Percentiles rank a stretch among this genome's conserved stretches.
Conservation (phyloP, 805 yeast species). For the Starmerella bacillaris region DNA sequence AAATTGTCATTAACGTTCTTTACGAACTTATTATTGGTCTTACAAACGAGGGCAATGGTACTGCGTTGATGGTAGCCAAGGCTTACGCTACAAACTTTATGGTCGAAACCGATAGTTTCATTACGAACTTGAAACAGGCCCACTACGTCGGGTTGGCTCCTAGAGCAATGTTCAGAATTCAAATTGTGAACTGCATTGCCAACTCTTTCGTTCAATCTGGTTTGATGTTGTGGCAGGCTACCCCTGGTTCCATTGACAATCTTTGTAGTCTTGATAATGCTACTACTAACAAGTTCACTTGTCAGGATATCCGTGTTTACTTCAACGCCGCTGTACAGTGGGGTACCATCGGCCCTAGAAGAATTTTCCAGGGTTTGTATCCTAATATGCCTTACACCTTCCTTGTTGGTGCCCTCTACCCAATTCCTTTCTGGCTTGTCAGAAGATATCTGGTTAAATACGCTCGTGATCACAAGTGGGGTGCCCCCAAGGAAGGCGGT, state of each 20-base stretch:
- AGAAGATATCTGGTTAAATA: slow-evolving; percentile 28
- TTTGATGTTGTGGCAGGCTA: slow-evolving; percentile 23
- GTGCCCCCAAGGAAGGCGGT: slow-evolving; percentile 5
- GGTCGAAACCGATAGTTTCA: slow-evolving; percentile 43
- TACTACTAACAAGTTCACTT: slow-evolving; percentile 4
- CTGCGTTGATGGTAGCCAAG: slow-evolving; percentile 35
- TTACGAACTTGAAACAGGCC: slow-evolving; percentile 35
- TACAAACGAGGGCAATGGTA: slow-evolving; percentile 38
- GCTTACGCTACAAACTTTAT: slow-evolving; percentile 42
- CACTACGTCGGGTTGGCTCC: slow-evolving; percentile 47
- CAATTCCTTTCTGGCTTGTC: slow-evolving; percentile 43
- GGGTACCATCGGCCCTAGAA: slow-evolving; percentile 34
- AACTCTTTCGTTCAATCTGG: slow-evolving; percentile 21
- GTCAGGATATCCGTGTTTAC: slow-evolving; percentile 21
- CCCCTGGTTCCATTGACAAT: slow-evolving; percentile 21
- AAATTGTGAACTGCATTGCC: slow-evolving; percentile 20
- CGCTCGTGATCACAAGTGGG: slow-evolving; percentile 8
- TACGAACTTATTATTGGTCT: slow-evolving; percentile 36
- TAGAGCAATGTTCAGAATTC: slow-evolving; percentile 37
- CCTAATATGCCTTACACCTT: slow-evolving; percentile 27
- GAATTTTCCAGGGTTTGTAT: slow-evolving; percentile 9
- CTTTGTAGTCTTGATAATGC: slow-evolving; percentile 25
- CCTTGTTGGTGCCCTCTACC: slow-evolving; percentile 37
- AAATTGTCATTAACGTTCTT: slow-evolving; percentile 34
- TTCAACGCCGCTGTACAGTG: slow-evolving; percentile 36